These are phyloP conservation scores for Heliocybe sulcata DNA, from an alignment of 1,284 basidiomycete genomes.

Conservation along the genomic window DNA sequence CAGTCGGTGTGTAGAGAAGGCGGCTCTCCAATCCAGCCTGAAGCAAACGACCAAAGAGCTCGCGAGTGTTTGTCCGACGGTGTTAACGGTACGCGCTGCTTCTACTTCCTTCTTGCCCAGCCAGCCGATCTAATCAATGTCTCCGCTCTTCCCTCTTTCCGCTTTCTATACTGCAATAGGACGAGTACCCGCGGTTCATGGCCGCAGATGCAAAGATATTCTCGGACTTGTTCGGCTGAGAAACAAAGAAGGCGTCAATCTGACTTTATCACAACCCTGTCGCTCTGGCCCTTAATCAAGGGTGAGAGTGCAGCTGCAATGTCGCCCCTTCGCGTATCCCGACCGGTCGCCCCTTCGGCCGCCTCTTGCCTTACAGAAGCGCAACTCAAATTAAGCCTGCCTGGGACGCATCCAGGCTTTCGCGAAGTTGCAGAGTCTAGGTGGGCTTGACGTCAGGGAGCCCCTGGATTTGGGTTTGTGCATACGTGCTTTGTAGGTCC, in stretches of 20 bases:
- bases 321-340: no score
- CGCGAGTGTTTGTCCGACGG: constrained; percentile 29
- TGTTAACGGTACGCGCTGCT: constrained; percentile 27
- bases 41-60: constrained; percentile 27
- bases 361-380: no score
- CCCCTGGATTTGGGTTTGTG: no score
- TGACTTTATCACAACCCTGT: not conserved
- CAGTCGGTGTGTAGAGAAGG: constrained; percentile 14
- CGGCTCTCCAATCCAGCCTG: constrained; percentile 22
- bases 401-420: not conserved
- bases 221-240: not conserved
- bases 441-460: not conserved
- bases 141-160: not conserved
- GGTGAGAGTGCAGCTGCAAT: not conserved
- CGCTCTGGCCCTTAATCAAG: not conserved
- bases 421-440: not conserved
- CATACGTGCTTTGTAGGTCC: no score
- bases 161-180: constrained; percentile 2
- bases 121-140: not conserved
- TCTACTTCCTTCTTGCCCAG: not conserved
- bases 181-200: constrained; percentile 2
- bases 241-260: not conserved
- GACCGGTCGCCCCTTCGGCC: no score
- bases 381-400: not conserved
- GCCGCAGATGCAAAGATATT: not conserved